Base-by-base conservation (phyloP, 1,284 basidiomycete species). In the Trametes pubescens region DNA sequence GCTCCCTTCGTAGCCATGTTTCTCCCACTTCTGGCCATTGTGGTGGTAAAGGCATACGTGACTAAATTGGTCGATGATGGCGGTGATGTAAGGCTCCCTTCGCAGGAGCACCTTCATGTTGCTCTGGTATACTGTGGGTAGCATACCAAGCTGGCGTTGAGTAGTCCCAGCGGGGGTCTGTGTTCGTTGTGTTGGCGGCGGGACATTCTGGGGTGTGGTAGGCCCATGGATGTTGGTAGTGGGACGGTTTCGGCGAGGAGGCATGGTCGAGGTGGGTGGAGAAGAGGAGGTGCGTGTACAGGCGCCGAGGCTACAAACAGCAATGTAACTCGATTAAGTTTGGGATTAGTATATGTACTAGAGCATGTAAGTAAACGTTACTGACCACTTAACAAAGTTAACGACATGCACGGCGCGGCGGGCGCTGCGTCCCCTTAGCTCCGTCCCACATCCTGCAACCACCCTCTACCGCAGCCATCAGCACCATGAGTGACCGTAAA, bases 31-130 rank as follows among this genome's bases (percentile, higher is more conserved):
- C 68, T 82, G 78, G 11, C 85, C 88, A 67, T 90, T 86, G 72
- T 87, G 83, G 70, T 89, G 86, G 71, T 92, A 93, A 59, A 93
- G 81, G 76, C 90, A 92, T 62, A 95, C 91, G 78, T 95, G 92
- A 69, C 88, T 90, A 77, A 95, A 94, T 69, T 93, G 90, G 75
- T 94, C 91, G 66, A 95, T 86, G 69, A 96, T 94, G 46, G 87
- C 86, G 43, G 84, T 78, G 72, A 96, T 95, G 52, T 88, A 86
- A 0, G 93, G 85, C 71, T 96, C 94, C 73, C 93, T 86, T 61
- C 92, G 85, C 57, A 89, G 85, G 24, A 96, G 82, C 65, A 94
- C 92, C 72, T 90, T 93, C 77, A 96, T 86, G 80, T 96, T 96
- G 78, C 87, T 85, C 68, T 86, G 78, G 75, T 93, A 92, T 55